These are phyloP conservation scores for Ophiostoma novo-ulmi DNA, from an alignment of 2,329 filamentous ascomycete species.

Conservation along the genomic window DNA sequence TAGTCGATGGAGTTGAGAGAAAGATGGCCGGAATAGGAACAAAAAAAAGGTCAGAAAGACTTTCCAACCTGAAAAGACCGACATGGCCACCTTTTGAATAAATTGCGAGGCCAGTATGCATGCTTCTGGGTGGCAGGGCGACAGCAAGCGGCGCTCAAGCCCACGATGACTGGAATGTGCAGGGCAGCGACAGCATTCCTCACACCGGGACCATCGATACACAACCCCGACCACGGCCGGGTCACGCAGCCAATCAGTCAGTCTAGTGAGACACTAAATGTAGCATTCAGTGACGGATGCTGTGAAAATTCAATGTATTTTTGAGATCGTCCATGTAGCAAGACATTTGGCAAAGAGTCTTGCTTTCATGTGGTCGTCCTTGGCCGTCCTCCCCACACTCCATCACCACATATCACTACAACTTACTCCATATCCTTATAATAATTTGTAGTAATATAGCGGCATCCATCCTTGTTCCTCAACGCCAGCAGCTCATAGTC, in stretches of 20 bases:
- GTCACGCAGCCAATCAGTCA: background rate
- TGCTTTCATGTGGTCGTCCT: background rate
- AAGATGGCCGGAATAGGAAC: constrained; percentile 18
- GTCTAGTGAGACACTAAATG: background rate
- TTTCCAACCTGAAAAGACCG: no score
- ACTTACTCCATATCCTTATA: background rate
- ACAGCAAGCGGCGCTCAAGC: background rate
- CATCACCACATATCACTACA: background rate
- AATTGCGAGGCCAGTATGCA: background rate
- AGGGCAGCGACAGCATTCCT: background rate
- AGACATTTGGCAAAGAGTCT: background rate
- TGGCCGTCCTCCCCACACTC: background rate
- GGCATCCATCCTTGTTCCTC: background rate
- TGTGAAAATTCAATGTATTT: background rate
- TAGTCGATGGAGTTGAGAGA: background rate
- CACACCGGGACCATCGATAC: background rate
- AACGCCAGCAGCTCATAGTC: background rate
- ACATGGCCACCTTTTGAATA: background rate
- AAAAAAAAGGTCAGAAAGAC: background rate
- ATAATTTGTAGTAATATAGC: background rate
- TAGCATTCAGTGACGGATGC: background rate
- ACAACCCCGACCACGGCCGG: background rate
- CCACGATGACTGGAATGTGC: background rate
- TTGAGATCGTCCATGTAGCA: background rate
- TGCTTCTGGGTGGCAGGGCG: constrained; percentile 24